Evolutionary conservation across 192 early-diverging fungal species (phyloP).

Genomic region (Backusella mclennaniae): DNA sequence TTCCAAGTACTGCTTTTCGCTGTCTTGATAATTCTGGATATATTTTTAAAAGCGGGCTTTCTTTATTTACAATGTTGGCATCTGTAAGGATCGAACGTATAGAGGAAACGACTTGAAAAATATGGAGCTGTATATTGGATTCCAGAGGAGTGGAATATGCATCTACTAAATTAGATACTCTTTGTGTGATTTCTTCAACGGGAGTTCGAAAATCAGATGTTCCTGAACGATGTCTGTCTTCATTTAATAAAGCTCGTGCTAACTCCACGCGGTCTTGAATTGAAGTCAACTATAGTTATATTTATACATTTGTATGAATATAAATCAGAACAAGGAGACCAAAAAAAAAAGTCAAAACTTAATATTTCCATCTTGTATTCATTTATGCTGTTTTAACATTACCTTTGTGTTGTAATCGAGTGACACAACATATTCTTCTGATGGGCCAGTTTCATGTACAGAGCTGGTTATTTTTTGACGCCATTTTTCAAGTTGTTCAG

Average conservation of each 20-base stretch:
- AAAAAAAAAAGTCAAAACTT: neutral
- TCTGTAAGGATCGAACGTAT: slow-evolving; percentile 20
- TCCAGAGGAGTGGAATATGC: neutral
- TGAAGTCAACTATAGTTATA: neutral
- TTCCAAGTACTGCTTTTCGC: slow-evolving; percentile 24
- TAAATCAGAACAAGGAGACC: neutral
- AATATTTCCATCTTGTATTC: neutral
- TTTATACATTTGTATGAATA: slow-evolving; percentile 1
- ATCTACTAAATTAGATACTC: slow-evolving; percentile 16
- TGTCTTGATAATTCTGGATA: slow-evolving; percentile 33
- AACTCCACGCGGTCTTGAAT: slow-evolving; percentile 11
- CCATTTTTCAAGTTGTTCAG: slow-evolving; percentile 17
- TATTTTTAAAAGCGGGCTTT: slow-evolving; percentile 30
- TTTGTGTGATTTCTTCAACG: slow-evolving; percentile 15
- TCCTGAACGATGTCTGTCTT: slow-evolving; percentile 22
- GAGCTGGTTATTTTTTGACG: neutral
- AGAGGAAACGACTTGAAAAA: slow-evolving; percentile 23
- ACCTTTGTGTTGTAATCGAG: neutral
- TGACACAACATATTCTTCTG: neutral
- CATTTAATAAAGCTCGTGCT: slow-evolving; percentile 11
- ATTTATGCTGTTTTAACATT: neutral
- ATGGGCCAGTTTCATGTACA: neutral
- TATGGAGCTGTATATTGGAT: slow-evolving; percentile 15
- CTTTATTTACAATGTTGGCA: slow-evolving; percentile 27
- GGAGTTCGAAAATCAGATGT: slow-evolving; percentile 13